Percentiles rank a stretch among this genome's conserved stretches.
Conservation (phyloP, 805 yeast genomes). For the Saturnispora saitoi region DNA sequence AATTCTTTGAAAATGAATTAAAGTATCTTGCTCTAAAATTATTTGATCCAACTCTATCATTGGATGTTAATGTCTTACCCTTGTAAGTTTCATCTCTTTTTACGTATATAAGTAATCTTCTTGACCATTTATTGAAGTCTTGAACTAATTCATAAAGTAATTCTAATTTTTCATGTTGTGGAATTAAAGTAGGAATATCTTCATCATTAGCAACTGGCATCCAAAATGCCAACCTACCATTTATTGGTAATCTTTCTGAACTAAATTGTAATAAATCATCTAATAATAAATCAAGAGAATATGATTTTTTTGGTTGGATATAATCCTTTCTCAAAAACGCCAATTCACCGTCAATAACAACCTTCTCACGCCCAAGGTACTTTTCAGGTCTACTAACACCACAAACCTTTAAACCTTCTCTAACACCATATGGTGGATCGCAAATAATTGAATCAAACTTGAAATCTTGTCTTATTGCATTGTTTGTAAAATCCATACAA, state of each 20-base stretch:
- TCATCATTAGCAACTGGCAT: slow-evolving; percentile 96
- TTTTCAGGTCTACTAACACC: slow-evolving; percentile 61
- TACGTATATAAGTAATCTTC: slow-evolving; percentile 74
- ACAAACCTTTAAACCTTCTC: slow-evolving; percentile 90
- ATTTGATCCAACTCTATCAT: slow-evolving; percentile 37
- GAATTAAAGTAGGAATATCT: slow-evolving; percentile 47
- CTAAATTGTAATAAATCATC: slow-evolving; percentile 74
- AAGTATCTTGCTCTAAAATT: slow-evolving; percentile 77
- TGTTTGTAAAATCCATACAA: slow-evolving; percentile 93
- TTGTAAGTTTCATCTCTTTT: slow-evolving; percentile 45
- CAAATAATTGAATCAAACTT: slow-evolving; percentile 75
- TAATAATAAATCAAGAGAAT: slow-evolving; percentile 65
- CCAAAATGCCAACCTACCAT: slow-evolving; percentile 89
- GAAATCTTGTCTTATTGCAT: slow-evolving; percentile 59
- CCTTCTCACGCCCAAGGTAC: slow-evolving; percentile 62
- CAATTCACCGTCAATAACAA: slow-evolving; percentile 68
- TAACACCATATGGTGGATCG: slow-evolving; percentile 96
- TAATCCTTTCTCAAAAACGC: slow-evolving; percentile 76
- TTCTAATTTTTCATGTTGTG: slow-evolving; percentile 68
- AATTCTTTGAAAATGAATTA: slow-evolving; percentile 38
- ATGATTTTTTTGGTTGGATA: slow-evolving; percentile 88
- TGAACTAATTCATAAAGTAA: slow-evolving; percentile 72
- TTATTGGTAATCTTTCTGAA: slow-evolving; percentile 56
- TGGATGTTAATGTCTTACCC: slow-evolving; percentile 38
- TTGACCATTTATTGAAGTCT: slow-evolving; percentile 87